Evolutionary conservation across 805 yeast genomes (phyloP), one percentile per base, ranked within the genome.

Genomic region (Wickerhamiella nectarea): DNA sequence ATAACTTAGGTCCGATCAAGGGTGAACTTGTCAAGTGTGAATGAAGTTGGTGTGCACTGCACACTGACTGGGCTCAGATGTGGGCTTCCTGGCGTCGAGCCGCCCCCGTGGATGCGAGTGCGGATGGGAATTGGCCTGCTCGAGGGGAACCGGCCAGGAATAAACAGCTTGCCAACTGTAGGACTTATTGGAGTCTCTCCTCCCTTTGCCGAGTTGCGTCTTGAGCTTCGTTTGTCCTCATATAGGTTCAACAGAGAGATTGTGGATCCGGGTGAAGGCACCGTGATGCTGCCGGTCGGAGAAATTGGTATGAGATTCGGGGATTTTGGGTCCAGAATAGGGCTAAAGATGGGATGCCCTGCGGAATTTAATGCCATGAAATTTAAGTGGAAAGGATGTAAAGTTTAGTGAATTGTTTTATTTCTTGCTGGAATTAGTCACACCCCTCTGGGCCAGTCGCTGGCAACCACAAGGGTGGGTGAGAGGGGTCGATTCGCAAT

Each of bases 1-100:
- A 28, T 25, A 25, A 25, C 6, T 28, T 28, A 28, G n/a, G 31
- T 3, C 31, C 31, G 31, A 15, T 28, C 31, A 28, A 28, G 31
- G 6, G 22, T 36, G 14, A 39, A 18, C 25, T 31, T 29, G 33
- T 39, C 33, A 15, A 39, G 36, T 14, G 22, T 39, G 21, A 39
- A 21, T 8, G 35, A 28, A 11, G 42, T 39, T 19, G 42, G 42
- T 15, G 42, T 39, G 24, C 42, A 39, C 18, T 21, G 29, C 6
- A 26, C 42, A 18, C 42, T 39, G 6, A 40, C 43, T 3, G 43
- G 43, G 18, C 43, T 40, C n/a, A 40, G 15, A 25, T 40, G 43
- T 3, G 43, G 43, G 29, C 37, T 31, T 11, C 33, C 43, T 9
- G 43, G 43, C 15, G 38, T 34, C 8, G 41, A 38, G 11, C 25